Evolutionary conservation across 805 yeast species (phyloP).

Genomic region (Pichia eremophila): DNA sequence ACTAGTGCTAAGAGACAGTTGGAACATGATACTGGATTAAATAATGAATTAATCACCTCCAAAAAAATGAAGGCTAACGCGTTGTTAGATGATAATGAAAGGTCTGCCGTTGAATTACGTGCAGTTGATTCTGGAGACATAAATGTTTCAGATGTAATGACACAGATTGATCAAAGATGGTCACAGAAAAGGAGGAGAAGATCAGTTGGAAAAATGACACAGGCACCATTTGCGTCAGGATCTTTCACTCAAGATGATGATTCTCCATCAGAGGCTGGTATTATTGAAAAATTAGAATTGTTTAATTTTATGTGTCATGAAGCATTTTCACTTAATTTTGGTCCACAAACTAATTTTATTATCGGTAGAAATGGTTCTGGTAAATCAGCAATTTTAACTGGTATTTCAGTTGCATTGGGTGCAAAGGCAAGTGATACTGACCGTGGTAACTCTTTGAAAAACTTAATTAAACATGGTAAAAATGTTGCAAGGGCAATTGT

Average conservation of each 20-base stretch:
- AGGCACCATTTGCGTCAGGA: constrained; percentile 7
- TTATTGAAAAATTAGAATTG: constrained; percentile 51
- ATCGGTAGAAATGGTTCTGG: constrained; percentile 91
- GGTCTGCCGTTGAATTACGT: not conserved
- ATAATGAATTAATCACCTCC: not conserved
- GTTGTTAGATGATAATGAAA: not conserved
- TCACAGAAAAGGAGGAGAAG: constrained; percentile 7
- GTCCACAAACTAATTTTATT: constrained; percentile 76
- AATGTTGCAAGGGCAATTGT: constrained; percentile 59
- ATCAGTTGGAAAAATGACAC: constrained; percentile 16
- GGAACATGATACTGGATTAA: too few relatives aligned
- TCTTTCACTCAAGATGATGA: constrained; percentile 13
- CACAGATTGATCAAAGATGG: constrained; percentile 20
- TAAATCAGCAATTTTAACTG: constrained; percentile 80
- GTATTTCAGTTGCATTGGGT: constrained; percentile 79
- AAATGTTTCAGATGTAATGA: constrained; percentile 20
- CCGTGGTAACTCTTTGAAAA: constrained; percentile 65
- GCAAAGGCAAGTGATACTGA: constrained; percentile 82
- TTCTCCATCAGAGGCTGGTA: constrained; percentile 48
- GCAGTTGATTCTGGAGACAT: constrained; percentile 7
- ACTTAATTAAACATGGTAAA: constrained; percentile 69
- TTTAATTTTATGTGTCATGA: constrained; percentile 87
- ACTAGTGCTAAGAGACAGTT: too few relatives aligned
- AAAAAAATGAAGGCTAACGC: not conserved
- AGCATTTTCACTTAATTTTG: constrained; percentile 63